These are phyloP conservation scores for Cordyceps cicadae DNA, from an alignment of 2,329 filamentous ascomycete genomes.

Conservation along the genomic window DNA sequence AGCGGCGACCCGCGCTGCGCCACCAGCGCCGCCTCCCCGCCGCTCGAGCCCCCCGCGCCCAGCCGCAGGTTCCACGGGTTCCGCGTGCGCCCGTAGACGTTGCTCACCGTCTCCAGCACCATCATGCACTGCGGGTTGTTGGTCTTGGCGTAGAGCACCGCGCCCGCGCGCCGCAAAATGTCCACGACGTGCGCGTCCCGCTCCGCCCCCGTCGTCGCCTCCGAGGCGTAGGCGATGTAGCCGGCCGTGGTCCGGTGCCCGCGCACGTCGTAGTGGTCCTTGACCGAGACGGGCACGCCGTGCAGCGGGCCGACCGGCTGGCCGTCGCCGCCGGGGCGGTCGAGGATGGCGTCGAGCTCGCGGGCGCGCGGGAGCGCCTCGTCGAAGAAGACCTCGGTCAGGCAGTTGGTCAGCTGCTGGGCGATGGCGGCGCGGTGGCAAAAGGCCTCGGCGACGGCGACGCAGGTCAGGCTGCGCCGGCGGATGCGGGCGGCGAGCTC, in stretches of 20 bases:
- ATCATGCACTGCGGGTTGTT: constrained; percentile 51
- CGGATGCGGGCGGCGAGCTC: background rate
- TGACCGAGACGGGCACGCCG: constrained; percentile 44
- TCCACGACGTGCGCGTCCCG: constrained; percentile 49
- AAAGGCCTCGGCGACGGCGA: background rate
- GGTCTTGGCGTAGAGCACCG: constrained; percentile 60
- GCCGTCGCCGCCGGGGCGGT: constrained; percentile 8
- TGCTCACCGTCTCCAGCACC: constrained; percentile 49
- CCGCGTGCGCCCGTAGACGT: constrained; percentile 51
- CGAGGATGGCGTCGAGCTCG: background rate
- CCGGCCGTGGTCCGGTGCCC: constrained; percentile 46
- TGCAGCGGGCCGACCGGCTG: constrained; percentile 40
- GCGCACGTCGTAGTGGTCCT: constrained; percentile 32
- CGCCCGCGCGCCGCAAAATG: constrained; percentile 50
- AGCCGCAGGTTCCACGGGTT: constrained; percentile 53
- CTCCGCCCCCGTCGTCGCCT: constrained; percentile 33
- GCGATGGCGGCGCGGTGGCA: background rate
- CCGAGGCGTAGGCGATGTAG: constrained; percentile 39
- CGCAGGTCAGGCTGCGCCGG: background rate
- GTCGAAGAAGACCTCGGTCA: constrained; percentile 1
- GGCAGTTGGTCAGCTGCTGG: constrained; percentile 3
- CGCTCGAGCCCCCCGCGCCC: constrained; percentile 54
- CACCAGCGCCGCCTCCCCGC: constrained; percentile 37
- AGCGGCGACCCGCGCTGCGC: constrained; percentile 26
- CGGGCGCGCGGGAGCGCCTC: background rate